Base-by-base conservation (phyloP, 2,329 filamentous ascomycete species). In the Achaetomium macrosporum region DNA sequence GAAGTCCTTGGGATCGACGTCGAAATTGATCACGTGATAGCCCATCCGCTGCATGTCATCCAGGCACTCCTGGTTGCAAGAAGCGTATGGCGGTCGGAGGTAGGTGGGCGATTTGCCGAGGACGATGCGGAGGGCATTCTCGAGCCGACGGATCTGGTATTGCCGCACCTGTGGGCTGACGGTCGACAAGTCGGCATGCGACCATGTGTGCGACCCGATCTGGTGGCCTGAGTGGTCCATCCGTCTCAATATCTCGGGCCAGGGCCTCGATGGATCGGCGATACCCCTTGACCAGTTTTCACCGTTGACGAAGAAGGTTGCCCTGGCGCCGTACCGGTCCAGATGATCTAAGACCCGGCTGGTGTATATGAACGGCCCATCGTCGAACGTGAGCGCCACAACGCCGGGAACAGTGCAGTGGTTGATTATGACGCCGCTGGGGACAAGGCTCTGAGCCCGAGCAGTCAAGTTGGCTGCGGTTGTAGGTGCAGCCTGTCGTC, bases 1-100 rank as follows among this genome's bases (percentile, higher is more conserved):
- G 58, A 76, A 77, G 63, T 78, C 75, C 50, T 75, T 71, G 29
- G 76, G 77, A 56, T 78, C 75, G 36, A 77, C 63, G 47, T 77
- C 70, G 47, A 75, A 77, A 59, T 76, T 76, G 51, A 70, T 68
- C 50, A 76, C 65, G 54, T 76, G 73, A 57, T 75, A 75, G 6
- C 73, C 73, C 59, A 63, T 43, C 40, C 31, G 50, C 36, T 56
- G 54, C 45, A 63, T 49, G n/a, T 61, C 55, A 6, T 13, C 25
- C 20, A 61, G 46, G 42, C 63, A 65, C 1, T 54, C 56, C 4
- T 19, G 25, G 1, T 57, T 51, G 47, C 65, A 68, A 13, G 51
- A 56, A 25, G 54, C 65, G 48, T 64, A 69, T 2, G 67, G 67
- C 16, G 67, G 65, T 1, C 70, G 66, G 60, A 70, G 66, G 54